These are phyloP conservation scores for Penicillium argentinense DNA, from an alignment of 495 filamentous ascomycete species.

Conservation along the genomic window DNA sequence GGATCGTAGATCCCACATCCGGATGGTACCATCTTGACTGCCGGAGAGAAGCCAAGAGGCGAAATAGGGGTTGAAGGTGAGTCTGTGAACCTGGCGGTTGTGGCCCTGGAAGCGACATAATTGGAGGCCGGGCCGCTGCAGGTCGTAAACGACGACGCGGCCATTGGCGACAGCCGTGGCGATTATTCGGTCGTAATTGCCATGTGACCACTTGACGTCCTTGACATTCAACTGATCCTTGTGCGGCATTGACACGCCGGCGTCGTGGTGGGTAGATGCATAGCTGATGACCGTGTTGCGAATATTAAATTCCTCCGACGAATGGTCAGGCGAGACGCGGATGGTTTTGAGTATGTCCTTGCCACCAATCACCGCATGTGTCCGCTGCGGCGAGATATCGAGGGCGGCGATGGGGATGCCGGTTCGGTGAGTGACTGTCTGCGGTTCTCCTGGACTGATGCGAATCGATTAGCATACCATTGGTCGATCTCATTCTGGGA, in stretches of 20 bases:
- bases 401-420: slow-evolving; percentile 71
- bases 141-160: slow-evolving; percentile 83
- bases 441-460: slow-evolving; percentile 62
- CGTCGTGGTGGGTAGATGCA: slow-evolving; percentile 58
- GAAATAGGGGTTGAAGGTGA: slow-evolving; percentile 85
- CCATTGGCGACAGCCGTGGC: slow-evolving; percentile 85
- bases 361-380: slow-evolving; percentile 76
- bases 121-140: slow-evolving; percentile 71
- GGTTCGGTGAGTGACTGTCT: slow-evolving; percentile 71
- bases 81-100: slow-evolving; percentile 83
- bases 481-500: slow-evolving; percentile 4
- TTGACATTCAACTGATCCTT: slow-evolving; percentile 76
- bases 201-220: slow-evolving; percentile 83
- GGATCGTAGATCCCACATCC: slow-evolving; percentile 72
- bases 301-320: slow-evolving; percentile 77
- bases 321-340: slow-evolving; percentile 64
- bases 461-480: slow-evolving; percentile 27
- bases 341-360: slow-evolving; percentile 84
- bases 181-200: slow-evolving; percentile 61
- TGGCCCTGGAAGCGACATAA: slow-evolving; percentile 81
- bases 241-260: slow-evolving; percentile 51
- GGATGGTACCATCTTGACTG: slow-evolving; percentile 88
- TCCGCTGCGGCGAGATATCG: slow-evolving; percentile 74
- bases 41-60: slow-evolving; percentile 79
- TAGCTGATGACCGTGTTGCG: slow-evolving; percentile 72